Conservation (phyloP, 225 moss, liverwort and hornwort genomes). For the Physcomitrium patens region DNA sequence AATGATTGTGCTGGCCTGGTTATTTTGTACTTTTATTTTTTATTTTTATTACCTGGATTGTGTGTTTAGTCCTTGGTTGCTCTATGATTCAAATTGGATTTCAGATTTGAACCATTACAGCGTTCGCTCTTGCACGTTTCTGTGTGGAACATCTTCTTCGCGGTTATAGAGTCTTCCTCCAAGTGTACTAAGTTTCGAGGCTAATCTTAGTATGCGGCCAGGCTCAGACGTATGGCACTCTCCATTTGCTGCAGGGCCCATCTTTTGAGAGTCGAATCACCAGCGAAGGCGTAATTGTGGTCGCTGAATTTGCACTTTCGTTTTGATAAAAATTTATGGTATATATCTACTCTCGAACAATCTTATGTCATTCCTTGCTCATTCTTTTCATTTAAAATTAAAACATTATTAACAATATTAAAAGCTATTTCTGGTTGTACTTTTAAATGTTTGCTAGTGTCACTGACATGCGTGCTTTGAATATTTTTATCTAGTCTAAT, state of each 20-base stretch:
- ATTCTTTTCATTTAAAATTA: too few species aligned
- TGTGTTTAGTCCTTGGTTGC: not conserved
- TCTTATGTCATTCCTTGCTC: not conserved
- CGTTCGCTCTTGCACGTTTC: too few species aligned
- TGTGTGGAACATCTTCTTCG: not conserved
- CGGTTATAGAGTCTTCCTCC: not conserved
- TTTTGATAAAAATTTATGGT: slow-evolving; percentile 37
- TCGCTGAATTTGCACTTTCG: not conserved
- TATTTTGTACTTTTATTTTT: too few species aligned
- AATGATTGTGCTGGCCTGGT: too few species aligned
- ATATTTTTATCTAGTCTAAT: not conserved
- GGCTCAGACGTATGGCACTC: not conserved
- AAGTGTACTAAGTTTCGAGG: not conserved
- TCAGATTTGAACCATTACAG: not conserved
- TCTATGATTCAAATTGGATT: not conserved
- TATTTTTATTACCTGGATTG: too few species aligned
- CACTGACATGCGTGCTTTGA: too few species aligned
- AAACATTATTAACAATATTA: too few species aligned
- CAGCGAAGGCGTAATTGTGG: slow-evolving; percentile 8
- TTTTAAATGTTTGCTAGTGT: too few species aligned
- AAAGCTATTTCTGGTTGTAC: too few species aligned
- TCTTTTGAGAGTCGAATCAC: not conserved
- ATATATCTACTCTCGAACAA: slow-evolving; percentile 11
- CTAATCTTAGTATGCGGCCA: not conserved
- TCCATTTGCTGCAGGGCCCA: slow-evolving; percentile 30